Evolutionary conservation across 208 protist species (phyloP).

Genomic region (Lotmaria passim): DNA sequence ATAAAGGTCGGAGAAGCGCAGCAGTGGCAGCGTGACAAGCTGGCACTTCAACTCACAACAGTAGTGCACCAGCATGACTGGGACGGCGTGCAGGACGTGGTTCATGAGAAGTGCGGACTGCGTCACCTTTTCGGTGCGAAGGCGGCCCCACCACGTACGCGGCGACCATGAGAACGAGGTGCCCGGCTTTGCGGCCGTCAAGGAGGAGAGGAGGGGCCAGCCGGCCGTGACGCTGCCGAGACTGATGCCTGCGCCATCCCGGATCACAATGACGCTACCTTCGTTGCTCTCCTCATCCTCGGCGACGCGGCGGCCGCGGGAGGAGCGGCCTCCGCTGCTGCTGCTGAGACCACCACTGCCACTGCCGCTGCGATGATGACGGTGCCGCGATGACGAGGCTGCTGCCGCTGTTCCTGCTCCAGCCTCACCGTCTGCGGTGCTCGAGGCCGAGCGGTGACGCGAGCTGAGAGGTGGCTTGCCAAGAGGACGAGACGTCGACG

Average conservation of each 20-base stretch:
- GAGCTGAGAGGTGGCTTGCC: slow-evolving; percentile 67
- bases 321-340: slow-evolving; percentile 25
- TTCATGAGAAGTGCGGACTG: slow-evolving; percentile 42
- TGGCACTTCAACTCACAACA: slow-evolving; percentile 69
- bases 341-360: slow-evolving; percentile 19
- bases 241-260: slow-evolving; percentile 12
- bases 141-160: slow-evolving; percentile 27
- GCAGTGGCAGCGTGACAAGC: slow-evolving; percentile 59
- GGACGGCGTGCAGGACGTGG: slow-evolving; percentile 72
- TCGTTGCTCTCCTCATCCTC: slow-evolving; percentile 17
- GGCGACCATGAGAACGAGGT: slow-evolving; percentile 22
- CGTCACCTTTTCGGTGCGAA: slow-evolving; percentile 45
- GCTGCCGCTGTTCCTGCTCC: not conserved
- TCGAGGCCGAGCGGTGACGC: slow-evolving; percentile 31
- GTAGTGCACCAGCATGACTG: slow-evolving; percentile 64
- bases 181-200: not conserved
- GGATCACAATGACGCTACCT: slow-evolving; percentile 28
- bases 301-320: slow-evolving; percentile 8
- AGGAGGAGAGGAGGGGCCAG: not conserved
- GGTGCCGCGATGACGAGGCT: slow-evolving; percentile 15
- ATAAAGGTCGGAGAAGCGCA: slow-evolving; percentile 52
- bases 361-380: slow-evolving; percentile 31
- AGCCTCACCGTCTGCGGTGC: slow-evolving; percentile 1
- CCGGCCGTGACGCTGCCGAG: slow-evolving; percentile 6
- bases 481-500: slow-evolving; percentile 30